phyloP scores from a whole-genome alignment of 352 stramenopile genomes.

The Globisporangium iwayamae region DNA sequence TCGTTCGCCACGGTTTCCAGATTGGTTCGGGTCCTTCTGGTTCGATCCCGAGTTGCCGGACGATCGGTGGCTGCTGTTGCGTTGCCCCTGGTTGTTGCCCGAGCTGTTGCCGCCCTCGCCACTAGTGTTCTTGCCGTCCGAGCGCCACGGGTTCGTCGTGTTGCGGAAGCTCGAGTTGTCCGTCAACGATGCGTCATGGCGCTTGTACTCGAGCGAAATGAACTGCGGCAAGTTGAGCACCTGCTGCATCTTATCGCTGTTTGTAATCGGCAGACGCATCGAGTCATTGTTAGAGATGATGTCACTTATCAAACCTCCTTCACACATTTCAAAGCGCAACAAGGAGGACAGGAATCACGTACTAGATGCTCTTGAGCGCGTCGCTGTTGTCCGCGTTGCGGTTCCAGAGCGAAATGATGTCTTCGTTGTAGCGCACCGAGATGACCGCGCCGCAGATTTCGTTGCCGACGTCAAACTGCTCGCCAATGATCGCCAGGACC shows the following conservation, averaged over 20 bases:
- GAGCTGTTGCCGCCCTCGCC: conserved; percentile 33
- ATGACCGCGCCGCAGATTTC: conserved; percentile 91
- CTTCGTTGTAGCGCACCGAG: conserved; percentile 90
- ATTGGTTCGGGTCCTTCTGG: conserved; percentile 16
- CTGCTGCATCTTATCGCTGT: conserved; percentile 85
- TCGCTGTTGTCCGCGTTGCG: conserved; percentile 91
- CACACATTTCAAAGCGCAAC: background rate
- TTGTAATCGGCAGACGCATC: background rate
- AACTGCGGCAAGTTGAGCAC: conserved; percentile 90
- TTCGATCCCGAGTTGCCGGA: conserved; percentile 10
- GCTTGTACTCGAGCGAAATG: conserved; percentile 91
- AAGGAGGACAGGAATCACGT: conserved; percentile 1
- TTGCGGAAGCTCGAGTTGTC: conserved; percentile 81
- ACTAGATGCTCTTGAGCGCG: conserved; percentile 82
- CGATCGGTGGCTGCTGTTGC: conserved; percentile 17
- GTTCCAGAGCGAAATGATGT: conserved; percentile 95
- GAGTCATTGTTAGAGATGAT: background rate
- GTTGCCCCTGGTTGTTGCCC: conserved; percentile 35
- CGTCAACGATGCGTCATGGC: conserved; percentile 83
- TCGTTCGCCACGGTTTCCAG: conserved; percentile 10
- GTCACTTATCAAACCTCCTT: background rate
- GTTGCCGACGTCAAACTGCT: conserved; percentile 93
- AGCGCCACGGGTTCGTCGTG: conserved; percentile 68
- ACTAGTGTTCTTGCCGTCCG: conserved; percentile 41
- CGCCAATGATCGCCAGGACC: conserved; percentile 90